Base-by-base conservation (phyloP, 768 basidiomycete species). In the Austroboletus eburneus region DNA sequence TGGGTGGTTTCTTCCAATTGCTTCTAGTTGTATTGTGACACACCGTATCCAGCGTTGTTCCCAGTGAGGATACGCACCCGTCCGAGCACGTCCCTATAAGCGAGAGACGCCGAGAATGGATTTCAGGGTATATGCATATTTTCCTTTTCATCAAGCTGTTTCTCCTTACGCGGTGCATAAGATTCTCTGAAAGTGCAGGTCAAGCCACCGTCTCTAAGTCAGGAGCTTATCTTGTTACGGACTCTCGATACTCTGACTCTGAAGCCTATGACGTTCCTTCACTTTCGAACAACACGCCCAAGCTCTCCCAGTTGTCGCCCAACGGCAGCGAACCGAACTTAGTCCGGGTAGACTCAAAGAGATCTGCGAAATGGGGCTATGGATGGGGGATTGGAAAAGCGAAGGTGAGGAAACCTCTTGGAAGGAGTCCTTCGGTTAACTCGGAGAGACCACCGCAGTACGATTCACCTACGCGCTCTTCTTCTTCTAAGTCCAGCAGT, bases 361-460 rank as follows among this genome's bases (percentile, higher is more conserved):
- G 75, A 51, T 75, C 75, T 3, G 64, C 68, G 10, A 79, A 70
- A 58, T 82, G 77, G 75, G 85, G 84, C n/a, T 86, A 84, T 62
- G 83, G 83, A 32, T 83, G 81, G 80, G 83, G 83, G 0, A 42
- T 78, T 32, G 83, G 83, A 36, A 80, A 72, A 68, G 74, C 72
- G 51, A 73, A 72, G 45, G 72, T 74, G 52, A 67, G 63, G 43
- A 77, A 76, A 2, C 53, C 61, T 64, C 61, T 65, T 51, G 63
- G 56, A 64, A 58, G 57, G 44, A 62, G 62, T 27, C 58, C 61
- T 16, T 60, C 65, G 63, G 40, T 62, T 49, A 69, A 16, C 49
- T 75, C 43, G 68, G 78, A 54, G 59, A 72, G 49, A 58, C 74
- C 45, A 9, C 67, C 57, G 10, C 53, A 61, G 4, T 66, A 66